Conservation (phyloP, 2,329 filamentous ascomycete genomes). For the Saccharata proteae region DNA sequence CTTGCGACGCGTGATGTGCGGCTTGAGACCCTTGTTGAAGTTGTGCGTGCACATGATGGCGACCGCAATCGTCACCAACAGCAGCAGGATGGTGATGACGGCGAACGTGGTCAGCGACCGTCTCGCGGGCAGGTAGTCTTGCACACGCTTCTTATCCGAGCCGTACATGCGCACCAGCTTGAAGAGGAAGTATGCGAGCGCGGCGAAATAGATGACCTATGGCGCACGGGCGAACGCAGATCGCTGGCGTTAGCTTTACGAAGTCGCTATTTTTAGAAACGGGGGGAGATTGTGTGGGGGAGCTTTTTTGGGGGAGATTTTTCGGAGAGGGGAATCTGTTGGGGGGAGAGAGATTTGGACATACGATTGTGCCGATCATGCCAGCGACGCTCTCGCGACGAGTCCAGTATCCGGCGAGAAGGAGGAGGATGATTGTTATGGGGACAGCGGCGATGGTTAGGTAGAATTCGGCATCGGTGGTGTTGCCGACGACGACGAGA, state of each 20-base stretch:
- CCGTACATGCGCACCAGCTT: conserved; percentile 95
- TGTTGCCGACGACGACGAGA: conserved; percentile 69
- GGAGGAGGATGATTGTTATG: conserved; percentile 77
- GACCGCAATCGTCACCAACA: conserved; percentile 78
- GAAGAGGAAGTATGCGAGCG: conserved; percentile 91
- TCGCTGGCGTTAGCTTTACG: not conserved
- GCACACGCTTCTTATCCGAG: conserved; percentile 31
- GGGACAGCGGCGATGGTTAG: conserved; percentile 84
- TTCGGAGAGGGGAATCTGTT: not conserved
- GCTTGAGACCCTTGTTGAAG: conserved; percentile 81
- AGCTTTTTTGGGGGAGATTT: not conserved
- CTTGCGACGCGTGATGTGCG: conserved; percentile 58
- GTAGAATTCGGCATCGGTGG: conserved; percentile 61
- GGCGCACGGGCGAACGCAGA: too few relatives aligned
- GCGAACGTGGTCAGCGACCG: conserved; percentile 88
- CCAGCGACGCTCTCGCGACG: conserved; percentile 69
- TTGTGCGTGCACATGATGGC: conserved; percentile 81
- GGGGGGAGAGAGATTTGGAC: conserved; percentile 18
- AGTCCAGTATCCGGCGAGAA: conserved; percentile 75
- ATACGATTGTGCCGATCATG: conserved; percentile 62
- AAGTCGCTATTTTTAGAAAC: too few relatives aligned
- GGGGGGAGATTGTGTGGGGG: not conserved
- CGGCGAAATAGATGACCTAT: conserved; percentile 69
- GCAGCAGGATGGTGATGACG: conserved; percentile 78
- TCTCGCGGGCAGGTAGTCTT: conserved; percentile 63